Evolutionary conservation across 1,284 basidiomycete genomes (phyloP).

Genomic region (Cryptococcus floricola): DNA sequence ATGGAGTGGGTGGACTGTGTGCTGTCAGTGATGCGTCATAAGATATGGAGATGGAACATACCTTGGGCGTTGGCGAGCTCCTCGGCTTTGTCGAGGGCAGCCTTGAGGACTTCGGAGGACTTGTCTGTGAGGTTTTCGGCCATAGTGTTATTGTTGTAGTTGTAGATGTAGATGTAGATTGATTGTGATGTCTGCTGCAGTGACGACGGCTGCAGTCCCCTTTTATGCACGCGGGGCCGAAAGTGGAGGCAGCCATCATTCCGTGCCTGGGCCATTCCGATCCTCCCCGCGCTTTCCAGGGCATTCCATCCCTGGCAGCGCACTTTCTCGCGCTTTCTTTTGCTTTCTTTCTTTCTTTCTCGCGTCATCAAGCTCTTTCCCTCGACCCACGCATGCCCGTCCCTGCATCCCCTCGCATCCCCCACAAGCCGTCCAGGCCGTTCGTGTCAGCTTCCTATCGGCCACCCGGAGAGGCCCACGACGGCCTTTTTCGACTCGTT

Average conservation of each 20-base stretch:
- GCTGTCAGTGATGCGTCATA: conserved; percentile 10
- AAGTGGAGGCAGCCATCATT: not conserved
- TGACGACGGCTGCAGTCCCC: not conserved
- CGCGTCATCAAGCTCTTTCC: not conserved
- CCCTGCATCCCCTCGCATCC: conserved; percentile 1
- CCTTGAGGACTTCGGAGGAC: conserved; percentile 54
- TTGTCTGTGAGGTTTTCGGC: conserved; percentile 49
- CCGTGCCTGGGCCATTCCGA: not conserved
- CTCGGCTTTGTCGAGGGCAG: conserved; percentile 52
- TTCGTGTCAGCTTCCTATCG: conserved; percentile 35
- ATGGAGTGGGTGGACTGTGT: conserved; percentile 48
- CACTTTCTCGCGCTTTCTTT: not conserved
- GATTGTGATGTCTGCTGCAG: not conserved
- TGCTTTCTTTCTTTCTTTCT: not conserved
- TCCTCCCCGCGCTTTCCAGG: not conserved
- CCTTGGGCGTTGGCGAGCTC: conserved; percentile 45
- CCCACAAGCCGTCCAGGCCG: conserved; percentile 18
- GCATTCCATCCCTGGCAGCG: not conserved
- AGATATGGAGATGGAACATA: conserved; percentile 14
- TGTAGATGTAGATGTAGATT: not conserved
- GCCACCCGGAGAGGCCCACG: conserved; percentile 15
- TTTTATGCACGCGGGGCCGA: not conserved
- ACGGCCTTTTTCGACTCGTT: conserved; percentile 60
- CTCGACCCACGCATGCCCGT: conserved; percentile 3
- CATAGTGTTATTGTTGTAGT: conserved; percentile 22